A percentile compares a stretch with the other conserved stretches of the same genome.
Conservation (phyloP, 148 eudicot genomes). For the Hydrangea macrophylla region DNA sequence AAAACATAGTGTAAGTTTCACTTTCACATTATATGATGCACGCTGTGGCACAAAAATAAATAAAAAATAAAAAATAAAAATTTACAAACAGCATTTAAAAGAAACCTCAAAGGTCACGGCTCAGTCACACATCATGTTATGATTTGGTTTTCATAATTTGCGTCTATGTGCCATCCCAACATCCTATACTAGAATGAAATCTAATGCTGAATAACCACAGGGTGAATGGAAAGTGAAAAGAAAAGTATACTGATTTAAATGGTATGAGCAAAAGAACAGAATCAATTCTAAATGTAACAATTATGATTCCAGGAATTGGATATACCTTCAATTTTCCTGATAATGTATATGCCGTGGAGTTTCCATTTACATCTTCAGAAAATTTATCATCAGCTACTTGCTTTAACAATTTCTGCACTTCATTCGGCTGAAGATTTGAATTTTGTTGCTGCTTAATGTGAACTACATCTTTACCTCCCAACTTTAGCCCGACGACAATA, state of each 20-base stretch:
- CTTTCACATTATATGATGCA: no score
- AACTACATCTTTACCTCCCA: conserved; percentile 92
- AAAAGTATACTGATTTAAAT: no score
- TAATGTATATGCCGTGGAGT: conserved; percentile 18
- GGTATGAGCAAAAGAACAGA: no score
- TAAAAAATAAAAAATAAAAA: neutral
- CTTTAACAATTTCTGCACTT: conserved; percentile 73
- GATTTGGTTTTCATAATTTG: neutral
- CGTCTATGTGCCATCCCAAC: neutral
- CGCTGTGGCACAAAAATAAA: no score
- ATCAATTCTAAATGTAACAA: no score
- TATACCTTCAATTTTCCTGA: conserved; percentile 59
- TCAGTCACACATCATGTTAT: neutral
- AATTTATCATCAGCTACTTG: conserved; percentile 74
- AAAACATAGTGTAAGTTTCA: no score
- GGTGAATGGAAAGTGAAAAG: no score
- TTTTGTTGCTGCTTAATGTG: conserved; percentile 75
- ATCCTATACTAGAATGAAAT: neutral
- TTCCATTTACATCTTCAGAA: conserved; percentile 45
- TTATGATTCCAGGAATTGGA: no score
- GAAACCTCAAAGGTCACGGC: neutral
- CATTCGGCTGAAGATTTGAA: conserved; percentile 58
- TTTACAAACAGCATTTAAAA: no score
- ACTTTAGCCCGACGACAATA: no score
- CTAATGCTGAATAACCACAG: neutral